A percentile compares a stretch with the other conserved stretches of the same genome.
phyloP scores from a whole-genome alignment of 306 rosid species.

The Mimosa pudica region DNA sequence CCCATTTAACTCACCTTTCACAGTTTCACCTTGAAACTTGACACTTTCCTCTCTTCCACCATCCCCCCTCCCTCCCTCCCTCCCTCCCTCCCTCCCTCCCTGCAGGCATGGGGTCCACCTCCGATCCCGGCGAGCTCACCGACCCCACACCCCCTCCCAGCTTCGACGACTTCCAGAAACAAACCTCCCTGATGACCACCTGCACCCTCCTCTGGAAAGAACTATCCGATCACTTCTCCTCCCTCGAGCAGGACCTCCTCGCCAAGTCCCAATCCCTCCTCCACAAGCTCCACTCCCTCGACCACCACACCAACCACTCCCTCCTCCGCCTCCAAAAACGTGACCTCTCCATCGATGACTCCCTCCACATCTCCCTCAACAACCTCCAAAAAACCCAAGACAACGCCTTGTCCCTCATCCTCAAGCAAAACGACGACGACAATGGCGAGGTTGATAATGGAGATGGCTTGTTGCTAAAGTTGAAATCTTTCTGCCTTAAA shows the following conservation, averaged over 20 bases:
- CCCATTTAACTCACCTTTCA: too few relatives aligned
- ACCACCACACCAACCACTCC: constrained; percentile 62
- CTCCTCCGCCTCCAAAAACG: constrained; percentile 78
- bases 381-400: constrained; percentile 62
- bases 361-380: constrained; percentile 71
- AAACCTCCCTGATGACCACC: constrained; percentile 92
- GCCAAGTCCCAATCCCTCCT: constrained; percentile 75
- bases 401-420: constrained; percentile 54
- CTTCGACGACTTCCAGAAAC: constrained; percentile 93
- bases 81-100: too few relatives aligned
- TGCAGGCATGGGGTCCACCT: constrained; percentile 79
- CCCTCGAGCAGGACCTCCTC: constrained; percentile 68
- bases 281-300: constrained; percentile 62
- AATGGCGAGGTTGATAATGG: constrained; percentile 82
- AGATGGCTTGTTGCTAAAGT: constrained; percentile 59
- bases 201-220: constrained; percentile 99
- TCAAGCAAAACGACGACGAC: constrained; percentile 34
- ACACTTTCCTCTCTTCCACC: constrained; percentile 13
- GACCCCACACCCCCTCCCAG: constrained; percentile 84
- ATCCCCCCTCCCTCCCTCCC: too few relatives aligned
- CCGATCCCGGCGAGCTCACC: constrained; percentile 96
- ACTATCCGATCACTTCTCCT: constrained; percentile 88
- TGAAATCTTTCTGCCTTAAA: constrained; percentile 65
- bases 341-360: constrained; percentile 65
- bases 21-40: neutral